Evolutionary conservation across 805 yeast genomes (phyloP), one percentile per base, ranked within the genome.

Genomic region (Zygosaccharomyces lentus): DNA sequence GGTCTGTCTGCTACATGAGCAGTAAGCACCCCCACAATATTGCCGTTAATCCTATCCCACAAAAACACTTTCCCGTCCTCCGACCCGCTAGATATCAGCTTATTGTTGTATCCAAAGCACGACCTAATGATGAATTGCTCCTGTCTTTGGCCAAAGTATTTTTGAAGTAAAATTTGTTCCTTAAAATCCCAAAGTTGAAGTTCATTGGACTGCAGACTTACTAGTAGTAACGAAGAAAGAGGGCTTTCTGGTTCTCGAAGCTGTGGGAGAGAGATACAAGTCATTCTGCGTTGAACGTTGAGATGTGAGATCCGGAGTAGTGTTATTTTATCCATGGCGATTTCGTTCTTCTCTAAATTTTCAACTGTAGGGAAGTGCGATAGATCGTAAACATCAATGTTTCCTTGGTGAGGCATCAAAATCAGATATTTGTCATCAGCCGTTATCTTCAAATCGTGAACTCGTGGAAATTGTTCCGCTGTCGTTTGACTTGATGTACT

Each of bases 181-280:
- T 73, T 64, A 50, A 85, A 77, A 53, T 87, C 87, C 95, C 96
- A 87, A 4, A 88, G 67, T 55, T 87, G 93, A 7, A 88, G 63
- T 58, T 85, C 93, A 56, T 84, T 88, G 0, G 87, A 84, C 12
- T 80, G 78, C 15, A 82, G 76, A 55, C 81, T 86, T 19, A 87
- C 71, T 34, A 88, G 65, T 7, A 80, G 69, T 48, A 77, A 68
- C 41, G 47, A 43, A 25, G 37, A 39, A 9, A 48, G 37, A 9
- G 47, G 46, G 17, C 41, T 46, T 15, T 26, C 34, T 2, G 45
- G 37, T 16, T 43, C 38, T 21, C 30, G 34, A 6, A 34, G 16
- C 25, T 51, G 48, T 17, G 89, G 80, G 1, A 80, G 67, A 0
- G 81, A 68, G 29, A 89, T 75, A 2, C 87, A 80, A 0, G 91